Evolutionary conservation across 1,284 basidiomycete genomes (phyloP).

Genomic region (Microbotryomycetes sp.): DNA sequence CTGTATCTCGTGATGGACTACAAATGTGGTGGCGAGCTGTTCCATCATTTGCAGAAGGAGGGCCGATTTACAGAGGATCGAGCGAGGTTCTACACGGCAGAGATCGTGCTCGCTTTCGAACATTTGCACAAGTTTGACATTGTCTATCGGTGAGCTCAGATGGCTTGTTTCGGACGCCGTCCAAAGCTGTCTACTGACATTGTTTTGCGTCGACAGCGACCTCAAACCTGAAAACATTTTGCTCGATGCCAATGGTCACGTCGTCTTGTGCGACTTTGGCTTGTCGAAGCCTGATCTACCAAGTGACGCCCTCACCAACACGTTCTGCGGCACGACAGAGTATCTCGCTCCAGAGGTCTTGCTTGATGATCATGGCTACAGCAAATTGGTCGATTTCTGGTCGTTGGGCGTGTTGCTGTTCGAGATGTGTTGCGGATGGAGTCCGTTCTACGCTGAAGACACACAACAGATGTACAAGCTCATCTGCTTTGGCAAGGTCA

Average conservation of each 20-base stretch:
- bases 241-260: conserved; percentile 91
- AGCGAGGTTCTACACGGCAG: conserved; percentile 91
- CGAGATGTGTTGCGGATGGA: conserved; percentile 98
- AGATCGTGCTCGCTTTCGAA: conserved; percentile 86
- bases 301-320: conserved; percentile 91
- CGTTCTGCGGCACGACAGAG: conserved; percentile 41
- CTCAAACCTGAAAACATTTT: conserved; percentile 97
- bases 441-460: conserved; percentile 98
- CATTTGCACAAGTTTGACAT: conserved; percentile 97
- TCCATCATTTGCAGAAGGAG: conserved; percentile 95
- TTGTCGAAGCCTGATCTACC: conserved; percentile 92
- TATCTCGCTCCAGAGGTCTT: conserved; percentile 98
- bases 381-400: conserved; percentile 99
- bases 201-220: conserved; percentile 53
- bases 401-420: conserved; percentile 48
- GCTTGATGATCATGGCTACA: conserved; percentile 97
- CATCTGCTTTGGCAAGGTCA: conserved; percentile 85
- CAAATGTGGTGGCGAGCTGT: conserved; percentile 96
- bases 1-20: conserved; percentile 98
- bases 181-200: neutral
- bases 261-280: conserved; percentile 94
- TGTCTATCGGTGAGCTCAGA: conserved; percentile 69
- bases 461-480: conserved; percentile 99
- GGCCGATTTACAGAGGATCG: conserved; percentile 87
- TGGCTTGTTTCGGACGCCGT: neutral